Base-by-base conservation (phyloP, 129 eudicot species). In the Gnaphalium uliginosum region DNA sequence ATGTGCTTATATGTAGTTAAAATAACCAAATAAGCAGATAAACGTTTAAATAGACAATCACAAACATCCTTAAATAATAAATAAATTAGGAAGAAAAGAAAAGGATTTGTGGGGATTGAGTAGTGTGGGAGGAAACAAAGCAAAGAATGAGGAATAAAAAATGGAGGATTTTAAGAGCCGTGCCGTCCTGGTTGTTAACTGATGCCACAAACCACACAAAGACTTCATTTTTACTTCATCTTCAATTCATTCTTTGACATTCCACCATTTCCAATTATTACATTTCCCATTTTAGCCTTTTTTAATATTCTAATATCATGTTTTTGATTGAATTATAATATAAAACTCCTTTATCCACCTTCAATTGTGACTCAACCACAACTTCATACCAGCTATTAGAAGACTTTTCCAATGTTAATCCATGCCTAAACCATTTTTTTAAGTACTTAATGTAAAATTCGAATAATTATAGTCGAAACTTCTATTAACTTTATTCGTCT, bases 141-240 rank as follows among this genome's bases (percentile, higher is more conserved):
- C 71, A 58, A 58, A 74, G 83, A 80, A 80, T 73, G 43, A 73
- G 75, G 79, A 67, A 73, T 80, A 27, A 57, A 73, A 66, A 73
- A 57, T 26, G 50, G 83, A 73, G 51, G 75, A 66, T 21, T 80
- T 73, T 43, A 57, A 60, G 83, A 80, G 85, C 79, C 92, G 92
- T 90, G 93, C 91, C 96, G 96, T 86, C 87, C 77, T 82, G 93
- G 96, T 86, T 80, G 86, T 82, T 86, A 78, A 69, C 84, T 83
- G 78, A 66, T 76, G 53, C 85, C 68, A 83, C 84, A 85, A 79
- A 76, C 71, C 85, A 76, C 73, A 61, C 88, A 82, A 70, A 68
- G 64, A 75, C 96, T 87, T 90, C 84, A n/a, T 68, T 86, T 87
- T 82, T 86, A 88, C 93, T 88, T 83, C 88, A 81, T 72, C 86